Conservation (phyloP, 2,329 filamentous ascomycete species). For the Talaromyces sp. region DNA sequence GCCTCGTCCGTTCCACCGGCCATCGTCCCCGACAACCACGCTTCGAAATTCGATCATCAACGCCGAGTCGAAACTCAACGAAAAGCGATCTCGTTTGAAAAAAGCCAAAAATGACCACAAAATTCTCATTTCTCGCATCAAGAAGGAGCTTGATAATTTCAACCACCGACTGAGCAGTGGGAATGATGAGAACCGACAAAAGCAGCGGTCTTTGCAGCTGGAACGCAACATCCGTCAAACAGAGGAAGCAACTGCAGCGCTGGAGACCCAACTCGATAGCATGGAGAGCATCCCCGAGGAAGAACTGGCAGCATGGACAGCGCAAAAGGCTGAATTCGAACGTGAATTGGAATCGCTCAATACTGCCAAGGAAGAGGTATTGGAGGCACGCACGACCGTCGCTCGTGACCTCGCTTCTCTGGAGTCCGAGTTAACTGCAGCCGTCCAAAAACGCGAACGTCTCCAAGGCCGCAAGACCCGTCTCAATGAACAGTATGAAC, state of each 20-base stretch:
- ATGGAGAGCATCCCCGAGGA: slow-evolving; percentile 53
- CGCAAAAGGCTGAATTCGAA: slow-evolving; percentile 51
- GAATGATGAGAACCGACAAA: slow-evolving; percentile 57
- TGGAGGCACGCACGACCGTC: slow-evolving; percentile 44
- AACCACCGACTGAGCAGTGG: slow-evolving; percentile 53
- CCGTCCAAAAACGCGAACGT: slow-evolving; percentile 54
- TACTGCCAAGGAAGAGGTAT: slow-evolving; percentile 45
- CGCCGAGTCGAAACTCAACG: slow-evolving; percentile 55
- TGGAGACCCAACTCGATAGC: slow-evolving; percentile 49
- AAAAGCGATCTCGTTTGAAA: slow-evolving; percentile 53
- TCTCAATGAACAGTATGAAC: slow-evolving; percentile 57
- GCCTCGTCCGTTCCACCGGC: slow-evolving; percentile 53
- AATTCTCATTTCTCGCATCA: slow-evolving; percentile 50
- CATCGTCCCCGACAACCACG: slow-evolving; percentile 59
- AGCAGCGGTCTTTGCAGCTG: slow-evolving; percentile 56
- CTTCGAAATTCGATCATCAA: slow-evolving; percentile 60
- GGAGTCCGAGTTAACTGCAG: slow-evolving; percentile 47
- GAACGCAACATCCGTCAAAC: slow-evolving; percentile 59
- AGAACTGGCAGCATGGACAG: slow-evolving; percentile 47
- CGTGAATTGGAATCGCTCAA: slow-evolving; percentile 48
- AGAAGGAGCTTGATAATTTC: slow-evolving; percentile 56
- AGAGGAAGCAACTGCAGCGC: slow-evolving; percentile 53
- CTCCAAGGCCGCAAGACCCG: slow-evolving; percentile 52
- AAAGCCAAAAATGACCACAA: slow-evolving; percentile 59
- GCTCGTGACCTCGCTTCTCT: slow-evolving; percentile 48